phyloP scores from a whole-genome alignment of 331 rosid genomes.

The Malus hybrid region DNA sequence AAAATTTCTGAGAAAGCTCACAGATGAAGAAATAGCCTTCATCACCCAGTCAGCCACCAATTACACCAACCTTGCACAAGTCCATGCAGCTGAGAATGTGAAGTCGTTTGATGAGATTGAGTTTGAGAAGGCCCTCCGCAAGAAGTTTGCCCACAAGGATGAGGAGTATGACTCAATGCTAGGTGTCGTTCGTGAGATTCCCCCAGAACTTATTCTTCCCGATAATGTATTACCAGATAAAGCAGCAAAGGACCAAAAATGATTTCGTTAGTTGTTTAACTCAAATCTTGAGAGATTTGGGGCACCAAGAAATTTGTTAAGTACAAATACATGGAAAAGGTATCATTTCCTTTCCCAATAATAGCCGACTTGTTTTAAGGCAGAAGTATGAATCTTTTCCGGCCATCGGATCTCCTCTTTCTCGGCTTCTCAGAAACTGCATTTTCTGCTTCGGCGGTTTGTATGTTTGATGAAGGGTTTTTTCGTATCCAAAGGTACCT shows the following conservation, averaged over 20 bases:
- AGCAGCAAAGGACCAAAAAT: constrained; percentile 40
- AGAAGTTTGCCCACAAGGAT: constrained; percentile 68
- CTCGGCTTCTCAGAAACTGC: constrained; percentile 13
- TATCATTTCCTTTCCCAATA: constrained; percentile 49
- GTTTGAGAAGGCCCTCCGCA: constrained; percentile 75
- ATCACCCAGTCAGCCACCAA: constrained; percentile 67
- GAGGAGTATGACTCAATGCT: constrained; percentile 93
- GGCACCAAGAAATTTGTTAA: constrained; percentile 28
- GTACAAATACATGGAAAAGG: constrained; percentile 50
- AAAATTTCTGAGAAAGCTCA: constrained; percentile 69
- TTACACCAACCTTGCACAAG: constrained; percentile 73
- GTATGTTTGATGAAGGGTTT: constrained; percentile 24
- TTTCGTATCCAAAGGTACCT: constrained; percentile 16
- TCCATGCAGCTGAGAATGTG: constrained; percentile 76
- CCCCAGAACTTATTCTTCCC: constrained; percentile 84
- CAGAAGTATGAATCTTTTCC: constrained; percentile 25
- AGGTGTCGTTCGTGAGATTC: constrained; percentile 85
- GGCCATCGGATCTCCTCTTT: constrained; percentile 16
- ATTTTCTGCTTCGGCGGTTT: constrained; percentile 23
- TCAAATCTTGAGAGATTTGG: constrained; percentile 32
- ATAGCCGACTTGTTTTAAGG: constrained; percentile 40
- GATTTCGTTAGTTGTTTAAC: constrained; percentile 13
- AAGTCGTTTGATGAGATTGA: constrained; percentile 75
- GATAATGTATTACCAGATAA: constrained; percentile 71
- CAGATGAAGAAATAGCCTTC: constrained; percentile 62